Base-by-base conservation (phyloP, 169 alveolate genomes). In the Plasmodium vinckei region DNA sequence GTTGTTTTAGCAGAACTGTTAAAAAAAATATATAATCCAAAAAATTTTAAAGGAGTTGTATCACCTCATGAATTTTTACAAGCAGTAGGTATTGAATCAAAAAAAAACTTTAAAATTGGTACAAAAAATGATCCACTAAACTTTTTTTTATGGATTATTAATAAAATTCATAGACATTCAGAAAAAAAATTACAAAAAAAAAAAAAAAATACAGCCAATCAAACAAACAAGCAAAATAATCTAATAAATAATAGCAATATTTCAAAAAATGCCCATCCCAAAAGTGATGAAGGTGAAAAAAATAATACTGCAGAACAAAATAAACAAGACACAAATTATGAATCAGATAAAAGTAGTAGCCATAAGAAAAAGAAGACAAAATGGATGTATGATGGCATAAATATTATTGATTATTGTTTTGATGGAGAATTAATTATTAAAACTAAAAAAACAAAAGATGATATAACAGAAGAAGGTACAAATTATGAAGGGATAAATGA, bases 1-100 rank as follows among this genome's bases (percentile, higher is more conserved):
- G 92, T 94, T 27, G 95, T 98, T 47, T 94, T 98, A 51, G 95
- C 98, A 44, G 99, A 98, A 92, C 92, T 98, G 56, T 89, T 97
- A 54, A 95, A 98, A 91, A 99, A 99, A 95, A 98, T 98, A 54
- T 99, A 97, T 97, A 99, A 98, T 94, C 97, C 98, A 33, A 94
- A 96, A 71, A 98, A 98, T 94, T 98, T 98, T 94, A 99, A 99
- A 90, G 99, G 99, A 12, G 96, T 98, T 75, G 99, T 98, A 13
- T 97, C 99, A 17, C 99, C 99, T 17, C 99, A 98, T 92, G 99
- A 98, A 93, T 95, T 97, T 69, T 82, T 98, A 9, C 98, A 97
- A 93, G 95, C 96, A 13, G 94, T 94, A 15, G 95, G 96, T 39
- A 92, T 94, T 27, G 95, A 93, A 27, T 92, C 96, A 5, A 82